Conservation (phyloP, 176 grass and related monocot species). For the Triticum urartu region DNA sequence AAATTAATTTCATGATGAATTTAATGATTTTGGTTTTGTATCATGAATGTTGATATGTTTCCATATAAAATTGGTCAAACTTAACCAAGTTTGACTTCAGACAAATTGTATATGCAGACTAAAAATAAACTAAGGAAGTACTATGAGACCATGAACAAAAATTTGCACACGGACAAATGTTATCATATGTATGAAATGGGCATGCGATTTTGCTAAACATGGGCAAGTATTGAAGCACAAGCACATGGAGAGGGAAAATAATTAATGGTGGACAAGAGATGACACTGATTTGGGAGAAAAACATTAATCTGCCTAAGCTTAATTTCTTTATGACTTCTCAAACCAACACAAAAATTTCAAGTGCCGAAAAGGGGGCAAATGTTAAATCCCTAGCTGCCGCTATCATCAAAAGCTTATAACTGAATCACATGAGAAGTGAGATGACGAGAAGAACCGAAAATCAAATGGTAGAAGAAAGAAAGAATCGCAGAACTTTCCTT, state of each 20-base stretch:
- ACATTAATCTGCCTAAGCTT: conserved; percentile 41
- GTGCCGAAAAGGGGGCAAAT: conserved; percentile 28
- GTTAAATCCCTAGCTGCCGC: conserved; percentile 48
- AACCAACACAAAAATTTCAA: conserved; percentile 44
- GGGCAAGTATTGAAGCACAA: conserved; percentile 21
- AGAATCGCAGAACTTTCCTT: conserved; percentile 62
- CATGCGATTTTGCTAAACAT: conserved; percentile 10
- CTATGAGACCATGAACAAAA: not conserved
- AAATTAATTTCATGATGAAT: too few relatives aligned
- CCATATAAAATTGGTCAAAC: too few relatives aligned
- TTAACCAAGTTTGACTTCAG: too few relatives aligned
- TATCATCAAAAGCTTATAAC: conserved; percentile 51
- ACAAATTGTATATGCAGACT: too few relatives aligned
- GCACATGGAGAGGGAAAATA: conserved; percentile 32
- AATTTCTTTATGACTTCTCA: conserved; percentile 52
- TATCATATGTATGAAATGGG: conserved; percentile 70
- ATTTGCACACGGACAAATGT: conserved; percentile 30
- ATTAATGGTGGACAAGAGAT: conserved; percentile 33
- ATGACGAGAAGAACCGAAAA: conserved; percentile 15
- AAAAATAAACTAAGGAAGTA: too few relatives aligned
- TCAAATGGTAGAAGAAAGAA: conserved; percentile 47
- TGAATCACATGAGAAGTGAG: conserved; percentile 31
- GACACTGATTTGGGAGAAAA: conserved; percentile 30
- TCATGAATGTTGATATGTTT: too few relatives aligned
- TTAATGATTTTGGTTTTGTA: too few relatives aligned